A percentile compares a stretch with the other conserved stretches of the same genome.
Evolutionary conservation across 2,329 filamentous ascomycete species (phyloP).

Genomic region (Claviceps spartinae): DNA sequence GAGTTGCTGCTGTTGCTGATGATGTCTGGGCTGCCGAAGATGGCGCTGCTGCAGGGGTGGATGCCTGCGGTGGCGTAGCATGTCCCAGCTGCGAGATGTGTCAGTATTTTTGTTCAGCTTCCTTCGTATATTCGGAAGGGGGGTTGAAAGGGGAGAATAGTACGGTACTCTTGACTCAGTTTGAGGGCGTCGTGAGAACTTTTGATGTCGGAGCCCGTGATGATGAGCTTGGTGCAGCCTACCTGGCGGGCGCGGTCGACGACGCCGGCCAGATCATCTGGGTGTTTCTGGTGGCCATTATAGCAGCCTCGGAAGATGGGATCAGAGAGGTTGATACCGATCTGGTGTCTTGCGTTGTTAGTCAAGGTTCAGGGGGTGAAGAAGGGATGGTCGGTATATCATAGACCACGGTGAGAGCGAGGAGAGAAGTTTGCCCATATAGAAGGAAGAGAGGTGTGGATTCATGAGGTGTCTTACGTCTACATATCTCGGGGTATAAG

Average conservation of each 20-base stretch:
- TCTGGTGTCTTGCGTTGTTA: constrained; percentile 27
- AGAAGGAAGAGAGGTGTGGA: background rate
- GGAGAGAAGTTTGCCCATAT: background rate
- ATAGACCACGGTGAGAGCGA: background rate
- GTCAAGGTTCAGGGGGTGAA: background rate
- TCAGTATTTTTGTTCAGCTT: background rate
- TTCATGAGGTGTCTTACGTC: constrained; percentile 35
- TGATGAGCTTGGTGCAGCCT: constrained; percentile 79
- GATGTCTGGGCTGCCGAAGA: constrained; percentile 49
- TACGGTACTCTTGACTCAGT: constrained; percentile 62
- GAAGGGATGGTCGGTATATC: background rate
- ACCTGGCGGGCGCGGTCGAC: constrained; percentile 63
- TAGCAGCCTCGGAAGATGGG: constrained; percentile 78
- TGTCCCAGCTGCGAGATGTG: constrained; percentile 44
- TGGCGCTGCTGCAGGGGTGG: constrained; percentile 75
- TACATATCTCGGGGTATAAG: constrained; percentile 39
- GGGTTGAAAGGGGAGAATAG: constrained; percentile 1
- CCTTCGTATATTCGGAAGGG: background rate
- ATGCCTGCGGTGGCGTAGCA: constrained; percentile 89
- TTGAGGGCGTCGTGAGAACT: constrained; percentile 64
- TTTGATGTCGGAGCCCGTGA: constrained; percentile 77
- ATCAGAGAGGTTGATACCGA: constrained; percentile 94
- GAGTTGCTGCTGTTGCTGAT: constrained; percentile 32
- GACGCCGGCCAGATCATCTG: constrained; percentile 61
- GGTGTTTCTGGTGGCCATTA: constrained; percentile 63